phyloP scores from a whole-genome alignment of 2,329 filamentous ascomycete species.

The Epicoccum nigrum region DNA sequence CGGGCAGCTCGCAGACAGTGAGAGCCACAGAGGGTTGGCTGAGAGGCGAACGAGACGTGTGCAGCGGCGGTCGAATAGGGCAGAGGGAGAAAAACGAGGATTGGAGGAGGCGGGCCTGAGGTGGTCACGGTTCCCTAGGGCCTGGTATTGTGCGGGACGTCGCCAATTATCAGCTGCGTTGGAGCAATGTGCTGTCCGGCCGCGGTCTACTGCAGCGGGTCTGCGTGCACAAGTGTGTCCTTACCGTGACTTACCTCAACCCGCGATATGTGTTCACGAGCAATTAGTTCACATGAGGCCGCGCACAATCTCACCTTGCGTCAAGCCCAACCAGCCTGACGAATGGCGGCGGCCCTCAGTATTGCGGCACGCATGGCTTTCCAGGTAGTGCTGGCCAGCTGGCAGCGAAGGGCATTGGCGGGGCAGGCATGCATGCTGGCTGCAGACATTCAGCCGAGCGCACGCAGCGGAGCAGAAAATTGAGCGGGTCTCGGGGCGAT shows the following conservation, averaged over 20 bases:
- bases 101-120: constrained; percentile 40
- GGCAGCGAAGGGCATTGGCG: constrained; percentile 40
- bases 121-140: constrained; percentile 44
- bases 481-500: constrained; percentile 26
- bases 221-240: constrained; percentile 42
- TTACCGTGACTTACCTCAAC: constrained; percentile 37
- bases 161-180: constrained; percentile 47
- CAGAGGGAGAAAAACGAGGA: constrained; percentile 32
- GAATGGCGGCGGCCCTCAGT: constrained; percentile 42
- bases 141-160: constrained; percentile 37
- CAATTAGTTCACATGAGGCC: constrained; percentile 46
- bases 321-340: constrained; percentile 32
- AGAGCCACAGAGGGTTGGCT: constrained; percentile 45
- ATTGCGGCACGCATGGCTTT: constrained; percentile 42
- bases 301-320: constrained; percentile 47
- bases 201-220: constrained; percentile 35
- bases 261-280: constrained; percentile 44
- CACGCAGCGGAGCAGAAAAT: constrained; percentile 32
- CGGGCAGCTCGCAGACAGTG: constrained; percentile 41
- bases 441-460: constrained; percentile 26
- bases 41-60: constrained; percentile 32
- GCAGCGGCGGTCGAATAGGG: constrained; percentile 39
- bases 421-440: constrained; percentile 35
- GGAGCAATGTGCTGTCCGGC: constrained; percentile 45
- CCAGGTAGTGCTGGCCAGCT: constrained; percentile 46